Evolutionary conservation across 768 basidiomycete species (phyloP).

Genomic region (Lactarius deliciosus): DNA sequence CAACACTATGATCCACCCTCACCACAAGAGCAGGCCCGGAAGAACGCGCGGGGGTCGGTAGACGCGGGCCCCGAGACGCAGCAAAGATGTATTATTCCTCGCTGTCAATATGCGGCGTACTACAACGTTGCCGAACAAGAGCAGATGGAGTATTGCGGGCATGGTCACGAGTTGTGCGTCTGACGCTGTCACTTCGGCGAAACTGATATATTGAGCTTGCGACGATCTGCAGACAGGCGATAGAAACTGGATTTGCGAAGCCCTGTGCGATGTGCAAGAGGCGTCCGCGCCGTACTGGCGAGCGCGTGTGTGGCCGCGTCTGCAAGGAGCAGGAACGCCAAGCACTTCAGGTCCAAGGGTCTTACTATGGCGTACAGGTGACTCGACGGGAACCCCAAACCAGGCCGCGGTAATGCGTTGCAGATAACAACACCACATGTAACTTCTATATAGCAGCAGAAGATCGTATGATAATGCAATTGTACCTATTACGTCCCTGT

Average conservation of each 20-base stretch:
- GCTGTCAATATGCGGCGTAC: conserved; percentile 16
- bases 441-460: neutral
- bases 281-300: conserved; percentile 13
- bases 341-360: neutral
- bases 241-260: conserved; percentile 11
- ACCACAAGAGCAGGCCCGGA: neutral
- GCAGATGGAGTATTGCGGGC: conserved; percentile 25
- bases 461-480: neutral
- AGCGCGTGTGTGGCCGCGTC: conserved; percentile 14
- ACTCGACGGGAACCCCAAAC: conserved; percentile 5
- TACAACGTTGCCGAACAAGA: conserved; percentile 17
- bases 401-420: neutral
- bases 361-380: conserved; percentile 7
- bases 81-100: conserved; percentile 10
- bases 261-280: conserved; percentile 18
- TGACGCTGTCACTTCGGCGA: no score
- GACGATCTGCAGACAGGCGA: conserved; percentile 13
- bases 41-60: neutral
- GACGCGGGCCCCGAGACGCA: neutral
- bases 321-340: conserved; percentile 9
- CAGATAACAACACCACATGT: neutral
- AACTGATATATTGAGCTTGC: no score
- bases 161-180: conserved; percentile 22
- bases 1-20: neutral
- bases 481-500: neutral